phyloP scores from a whole-genome alignment of 2,329 filamentous ascomycete genomes.

The Ramularia collo-cygni region DNA sequence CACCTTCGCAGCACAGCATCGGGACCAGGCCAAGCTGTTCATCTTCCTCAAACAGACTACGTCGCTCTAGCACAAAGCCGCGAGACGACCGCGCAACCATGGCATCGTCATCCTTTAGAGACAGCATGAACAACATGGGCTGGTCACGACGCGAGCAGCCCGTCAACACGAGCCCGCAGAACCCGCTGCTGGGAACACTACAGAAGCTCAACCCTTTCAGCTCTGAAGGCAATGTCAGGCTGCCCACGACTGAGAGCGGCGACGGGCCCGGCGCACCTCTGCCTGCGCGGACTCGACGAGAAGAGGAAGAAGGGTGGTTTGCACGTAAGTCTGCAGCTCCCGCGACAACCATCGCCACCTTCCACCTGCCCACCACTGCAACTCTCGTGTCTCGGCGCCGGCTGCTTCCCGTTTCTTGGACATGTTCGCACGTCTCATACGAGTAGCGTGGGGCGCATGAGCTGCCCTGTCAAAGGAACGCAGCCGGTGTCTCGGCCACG shows the following conservation, averaged over 20 bases:
- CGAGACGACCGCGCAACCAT: constrained; percentile 42
- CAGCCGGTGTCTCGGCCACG: constrained; percentile 18
- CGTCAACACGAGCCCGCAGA: constrained; percentile 70
- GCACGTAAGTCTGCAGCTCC: constrained; percentile 62
- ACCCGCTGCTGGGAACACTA: constrained; percentile 69
- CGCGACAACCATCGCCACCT: constrained; percentile 7
- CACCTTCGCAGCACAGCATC: too few relatives aligned
- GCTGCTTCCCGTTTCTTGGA: constrained; percentile 7
- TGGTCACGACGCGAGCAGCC: constrained; percentile 84
- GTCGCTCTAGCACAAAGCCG: constrained; percentile 9
- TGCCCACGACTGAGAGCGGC: constrained; percentile 74
- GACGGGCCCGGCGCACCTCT: constrained; percentile 74
- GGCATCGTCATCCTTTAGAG: constrained; percentile 83
- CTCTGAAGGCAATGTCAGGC: constrained; percentile 76
- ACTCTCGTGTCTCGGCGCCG: constrained; percentile 7
- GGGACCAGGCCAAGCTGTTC: too few relatives aligned
- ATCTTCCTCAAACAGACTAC: constrained; percentile 20
- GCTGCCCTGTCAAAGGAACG: constrained; percentile 15
- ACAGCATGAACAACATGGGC: constrained; percentile 89
- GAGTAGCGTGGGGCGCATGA: constrained; percentile 15
- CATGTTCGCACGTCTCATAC: constrained; percentile 12
- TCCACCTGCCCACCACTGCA: constrained; percentile 2
- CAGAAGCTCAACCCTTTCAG: constrained; percentile 84
- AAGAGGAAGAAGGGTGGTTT: constrained; percentile 95
- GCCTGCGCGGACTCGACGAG: constrained; percentile 73